Conservation (phyloP, 2,329 filamentous ascomycete species). For the Aplosporella prunicola region DNA sequence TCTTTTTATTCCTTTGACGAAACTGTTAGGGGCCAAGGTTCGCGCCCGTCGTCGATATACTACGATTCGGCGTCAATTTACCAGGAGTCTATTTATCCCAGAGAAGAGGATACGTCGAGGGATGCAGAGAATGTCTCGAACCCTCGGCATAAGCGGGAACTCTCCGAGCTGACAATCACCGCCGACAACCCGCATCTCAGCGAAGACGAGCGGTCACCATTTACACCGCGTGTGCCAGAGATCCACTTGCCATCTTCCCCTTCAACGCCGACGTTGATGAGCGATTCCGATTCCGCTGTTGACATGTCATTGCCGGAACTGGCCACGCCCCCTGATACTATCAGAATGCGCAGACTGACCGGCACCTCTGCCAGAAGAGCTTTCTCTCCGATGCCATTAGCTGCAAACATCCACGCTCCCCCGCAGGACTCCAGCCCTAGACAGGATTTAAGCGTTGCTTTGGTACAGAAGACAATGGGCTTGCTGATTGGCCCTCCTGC, state of each 20-base stretch:
- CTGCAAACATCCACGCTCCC: conserved; percentile 56
- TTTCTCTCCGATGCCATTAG: conserved; percentile 58
- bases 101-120: background rate
- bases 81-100: background rate
- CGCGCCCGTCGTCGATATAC: conserved; percentile 3
- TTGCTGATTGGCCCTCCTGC: conserved; percentile 72
- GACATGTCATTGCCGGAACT: conserved; percentile 30
- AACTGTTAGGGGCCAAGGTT: background rate
- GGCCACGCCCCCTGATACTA: conserved; percentile 30
- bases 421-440: conserved; percentile 26
- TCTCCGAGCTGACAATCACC: conserved; percentile 28
- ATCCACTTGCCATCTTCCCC: conserved; percentile 25
- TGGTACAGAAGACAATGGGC: conserved; percentile 68
- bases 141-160: conserved; percentile 22
- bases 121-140: background rate
- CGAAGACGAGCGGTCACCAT: conserved; percentile 9
- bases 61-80: conserved; percentile 7
- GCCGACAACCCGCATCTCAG: conserved; percentile 14
- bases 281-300: conserved; percentile 29
- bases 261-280: conserved; percentile 37
- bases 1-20: conserved; percentile 28
- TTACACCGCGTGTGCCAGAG: conserved; percentile 12
- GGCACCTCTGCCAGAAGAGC: conserved; percentile 48
- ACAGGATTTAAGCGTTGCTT: conserved; percentile 35
- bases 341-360: conserved; percentile 31